phyloP scores from a whole-genome alignment of 2,329 filamentous ascomycete species.

The Chrysosporium keratinophilum region DNA sequence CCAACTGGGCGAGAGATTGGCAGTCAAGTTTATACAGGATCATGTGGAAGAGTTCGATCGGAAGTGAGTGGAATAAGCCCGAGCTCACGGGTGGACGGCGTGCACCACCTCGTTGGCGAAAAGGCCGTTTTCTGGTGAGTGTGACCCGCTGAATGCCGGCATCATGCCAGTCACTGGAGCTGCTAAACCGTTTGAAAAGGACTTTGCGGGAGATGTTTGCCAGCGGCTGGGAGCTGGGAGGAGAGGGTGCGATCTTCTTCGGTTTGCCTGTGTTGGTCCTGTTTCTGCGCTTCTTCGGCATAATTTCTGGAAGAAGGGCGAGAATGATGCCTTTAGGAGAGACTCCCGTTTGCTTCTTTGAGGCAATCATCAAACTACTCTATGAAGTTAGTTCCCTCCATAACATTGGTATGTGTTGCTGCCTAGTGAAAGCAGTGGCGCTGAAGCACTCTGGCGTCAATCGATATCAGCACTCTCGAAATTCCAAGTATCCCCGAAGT shows the following conservation, averaged over 20 bases:
- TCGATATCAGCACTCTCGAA: no score
- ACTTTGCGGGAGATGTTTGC: neutral
- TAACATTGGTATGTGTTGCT: neutral
- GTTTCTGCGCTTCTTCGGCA: neutral
- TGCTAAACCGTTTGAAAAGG: neutral
- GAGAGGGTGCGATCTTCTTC: neutral
- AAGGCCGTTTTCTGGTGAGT: neutral
- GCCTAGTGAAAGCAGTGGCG: no score
- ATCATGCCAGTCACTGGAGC: neutral
- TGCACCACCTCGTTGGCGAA: neutral
- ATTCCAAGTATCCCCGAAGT: no score
- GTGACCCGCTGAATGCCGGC: neutral
- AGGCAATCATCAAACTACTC: neutral
- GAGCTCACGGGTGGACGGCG: neutral
- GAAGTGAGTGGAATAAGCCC: neutral
- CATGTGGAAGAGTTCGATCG: neutral
- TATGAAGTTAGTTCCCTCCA: no score
- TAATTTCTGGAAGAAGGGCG: neutral
- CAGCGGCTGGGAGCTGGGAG: neutral
- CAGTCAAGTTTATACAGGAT: neutral
- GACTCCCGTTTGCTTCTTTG: neutral
- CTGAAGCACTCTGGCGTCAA: no score
- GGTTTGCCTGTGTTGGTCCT: neutral
- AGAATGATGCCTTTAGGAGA: neutral
- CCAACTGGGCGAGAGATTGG: neutral